phyloP scores from a whole-genome alignment of 768 basidiomycete genomes.

The Erythrobasidium yunnanense region DNA sequence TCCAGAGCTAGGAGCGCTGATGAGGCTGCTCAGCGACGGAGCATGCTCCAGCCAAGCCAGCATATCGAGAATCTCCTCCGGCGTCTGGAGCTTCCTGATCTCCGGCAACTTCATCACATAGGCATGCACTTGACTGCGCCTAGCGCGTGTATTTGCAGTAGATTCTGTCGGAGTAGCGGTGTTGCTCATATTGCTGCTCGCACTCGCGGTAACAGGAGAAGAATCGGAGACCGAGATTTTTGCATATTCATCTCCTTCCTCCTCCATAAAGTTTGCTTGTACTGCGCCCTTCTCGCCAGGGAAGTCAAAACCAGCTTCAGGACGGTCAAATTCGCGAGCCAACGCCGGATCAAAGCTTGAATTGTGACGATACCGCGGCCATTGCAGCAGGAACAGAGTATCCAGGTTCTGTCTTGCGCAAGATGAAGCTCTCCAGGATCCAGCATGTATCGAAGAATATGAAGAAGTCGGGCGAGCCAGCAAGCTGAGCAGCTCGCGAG shows the following conservation, averaged over 20 bases:
- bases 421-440: not conserved
- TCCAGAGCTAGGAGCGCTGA: too few species aligned
- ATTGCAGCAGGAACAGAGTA: not conserved
- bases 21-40: too few species aligned
- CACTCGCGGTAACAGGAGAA: not conserved
- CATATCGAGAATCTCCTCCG: too few species aligned
- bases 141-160: too few species aligned
- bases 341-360: conserved; percentile 1
- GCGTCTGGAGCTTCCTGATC: too few species aligned
- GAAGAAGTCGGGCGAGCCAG: not conserved
- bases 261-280: not conserved
- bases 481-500: conserved; percentile 13
- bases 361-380: not conserved
- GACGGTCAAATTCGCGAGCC: conserved; percentile 24
- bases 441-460: not conserved
- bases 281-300: not conserved
- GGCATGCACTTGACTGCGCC: too few species aligned
- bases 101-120: too few species aligned
- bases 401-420: too few species aligned
- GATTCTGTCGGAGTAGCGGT: too few species aligned
- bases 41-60: too few species aligned
- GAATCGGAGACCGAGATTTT: not conserved
- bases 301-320: not conserved
- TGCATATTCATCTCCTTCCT: not conserved
- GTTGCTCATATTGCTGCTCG: too few species aligned